phyloP scores from a whole-genome alignment of 106 monocot genomes.

The Dioscorea alata region DNA sequence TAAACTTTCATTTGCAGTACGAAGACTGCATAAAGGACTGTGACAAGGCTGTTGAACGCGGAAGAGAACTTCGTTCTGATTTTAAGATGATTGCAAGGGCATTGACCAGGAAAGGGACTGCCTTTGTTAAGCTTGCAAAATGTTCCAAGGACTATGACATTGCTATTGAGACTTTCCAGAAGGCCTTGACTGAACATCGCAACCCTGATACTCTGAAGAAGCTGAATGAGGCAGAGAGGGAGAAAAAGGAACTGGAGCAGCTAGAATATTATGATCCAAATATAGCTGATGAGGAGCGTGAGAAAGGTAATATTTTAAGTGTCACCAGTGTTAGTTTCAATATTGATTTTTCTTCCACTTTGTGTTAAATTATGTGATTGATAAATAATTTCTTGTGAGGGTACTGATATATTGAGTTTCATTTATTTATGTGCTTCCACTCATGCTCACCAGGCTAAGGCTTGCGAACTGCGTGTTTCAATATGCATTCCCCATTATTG shows the following conservation, averaged over 20 bases:
- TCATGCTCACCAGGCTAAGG: no score
- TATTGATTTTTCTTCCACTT: no score
- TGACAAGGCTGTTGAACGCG: slow-evolving; percentile 94
- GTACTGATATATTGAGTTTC: no score
- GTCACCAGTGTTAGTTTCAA: no score
- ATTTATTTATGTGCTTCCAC: no score
- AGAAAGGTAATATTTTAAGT: slow-evolving; percentile 54
- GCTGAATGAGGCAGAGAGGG: slow-evolving; percentile 85
- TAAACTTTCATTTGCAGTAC: slow-evolving; percentile 30
- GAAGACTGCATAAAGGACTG: slow-evolving; percentile 95
- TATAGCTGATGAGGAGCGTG: slow-evolving; percentile 87
- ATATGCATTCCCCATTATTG: no score
- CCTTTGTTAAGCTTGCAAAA: slow-evolving; percentile 72
- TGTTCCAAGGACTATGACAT: slow-evolving; percentile 68
- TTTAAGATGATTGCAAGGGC: slow-evolving; percentile 94
- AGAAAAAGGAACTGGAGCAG: slow-evolving; percentile 90
- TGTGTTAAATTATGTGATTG: no score
- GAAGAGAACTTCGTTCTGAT: slow-evolving; percentile 86
- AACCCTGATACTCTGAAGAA: slow-evolving; percentile 93
- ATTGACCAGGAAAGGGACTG: slow-evolving; percentile 88
- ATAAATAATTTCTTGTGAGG: no score
- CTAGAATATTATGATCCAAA: slow-evolving; percentile 92
- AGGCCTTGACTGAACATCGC: slow-evolving; percentile 91
- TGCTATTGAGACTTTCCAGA: slow-evolving; percentile 95
- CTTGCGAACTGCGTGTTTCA: no score